Conservation (phyloP, 192 early-diverging fungal genomes). For the Coemansia sp. region DNA sequence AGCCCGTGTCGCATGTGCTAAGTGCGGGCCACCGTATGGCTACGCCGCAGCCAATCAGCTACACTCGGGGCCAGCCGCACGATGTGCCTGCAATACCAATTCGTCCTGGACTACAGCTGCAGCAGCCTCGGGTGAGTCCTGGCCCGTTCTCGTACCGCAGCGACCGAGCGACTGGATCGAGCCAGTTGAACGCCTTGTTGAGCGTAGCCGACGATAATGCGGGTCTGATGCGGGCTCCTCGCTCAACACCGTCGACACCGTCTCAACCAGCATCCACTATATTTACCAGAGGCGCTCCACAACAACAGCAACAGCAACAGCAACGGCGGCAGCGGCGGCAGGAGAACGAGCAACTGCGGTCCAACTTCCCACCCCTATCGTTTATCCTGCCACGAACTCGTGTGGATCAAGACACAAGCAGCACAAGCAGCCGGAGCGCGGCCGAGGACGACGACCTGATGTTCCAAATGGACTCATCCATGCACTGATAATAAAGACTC, state of each 20-base stretch:
- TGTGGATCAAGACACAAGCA: slow-evolving; percentile 12
- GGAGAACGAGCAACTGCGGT: slow-evolving; percentile 22
- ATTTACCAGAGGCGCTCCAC: background rate
- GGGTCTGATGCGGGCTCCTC: slow-evolving; percentile 14
- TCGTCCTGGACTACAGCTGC: too few species aligned
- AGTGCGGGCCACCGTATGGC: too few species aligned
- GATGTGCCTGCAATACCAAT: too few species aligned
- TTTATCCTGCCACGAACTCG: slow-evolving; percentile 45
- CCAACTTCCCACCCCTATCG: slow-evolving; percentile 48
- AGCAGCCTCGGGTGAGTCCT: too few species aligned
- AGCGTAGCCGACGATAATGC: slow-evolving; percentile 15
- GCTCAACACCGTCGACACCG: slow-evolving; percentile 39
- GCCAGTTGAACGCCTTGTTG: slow-evolving; percentile 28
- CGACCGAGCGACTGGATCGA: slow-evolving; percentile 23
- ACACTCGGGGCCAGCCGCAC: too few species aligned
- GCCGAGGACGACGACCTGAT: slow-evolving; percentile 35
- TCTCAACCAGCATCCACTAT: slow-evolving; percentile 4
- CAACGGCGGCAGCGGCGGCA: background rate
- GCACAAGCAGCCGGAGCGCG: background rate
- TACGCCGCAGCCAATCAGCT: too few species aligned
- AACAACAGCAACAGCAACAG: background rate
- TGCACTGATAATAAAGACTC: background rate
- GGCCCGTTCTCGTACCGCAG: slow-evolving; percentile 32
- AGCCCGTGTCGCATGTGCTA: too few species aligned
- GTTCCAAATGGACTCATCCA: slow-evolving; percentile 50